phyloP scores from a whole-genome alignment of 208 protist species.

The Leishmania guyanensis region DNA sequence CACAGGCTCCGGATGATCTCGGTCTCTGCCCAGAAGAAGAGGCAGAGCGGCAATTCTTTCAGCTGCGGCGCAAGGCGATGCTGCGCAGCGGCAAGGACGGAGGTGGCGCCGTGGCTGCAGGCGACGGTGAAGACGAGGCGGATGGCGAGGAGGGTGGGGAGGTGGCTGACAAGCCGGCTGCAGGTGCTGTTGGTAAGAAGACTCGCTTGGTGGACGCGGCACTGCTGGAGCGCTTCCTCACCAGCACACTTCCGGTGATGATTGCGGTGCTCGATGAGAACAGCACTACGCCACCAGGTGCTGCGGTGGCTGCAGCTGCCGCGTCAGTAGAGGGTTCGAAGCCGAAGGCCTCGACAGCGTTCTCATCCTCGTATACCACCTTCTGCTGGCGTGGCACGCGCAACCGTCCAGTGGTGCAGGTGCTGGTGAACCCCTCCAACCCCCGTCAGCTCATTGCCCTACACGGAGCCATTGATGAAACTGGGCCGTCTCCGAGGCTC shows the following conservation, averaged over 20 bases:
- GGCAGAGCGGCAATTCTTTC: conserved; percentile 41
- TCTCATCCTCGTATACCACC: conserved; percentile 56
- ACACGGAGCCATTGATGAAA: conserved; percentile 37
- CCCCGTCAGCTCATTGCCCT: conserved; percentile 52
- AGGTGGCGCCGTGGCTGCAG: conserved; percentile 13
- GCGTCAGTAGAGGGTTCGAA: conserved; percentile 9
- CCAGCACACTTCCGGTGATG: conserved; percentile 69
- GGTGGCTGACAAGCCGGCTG: conserved; percentile 1
- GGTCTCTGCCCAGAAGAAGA: conserved; percentile 77
- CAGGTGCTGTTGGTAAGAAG: background rate
- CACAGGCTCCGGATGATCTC: conserved; percentile 72
- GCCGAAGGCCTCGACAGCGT: conserved; percentile 51
- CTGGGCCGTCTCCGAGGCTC: conserved; percentile 42
- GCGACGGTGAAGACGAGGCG: conserved; percentile 1
- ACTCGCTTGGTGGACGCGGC: conserved; percentile 49
- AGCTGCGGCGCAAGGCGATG: conserved; percentile 22
- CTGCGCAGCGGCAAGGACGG: conserved; percentile 13
- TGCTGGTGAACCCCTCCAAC: conserved; percentile 48
- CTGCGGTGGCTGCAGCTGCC: conserved; percentile 7
- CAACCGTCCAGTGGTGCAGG: conserved; percentile 57
- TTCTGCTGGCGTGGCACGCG: conserved; percentile 50
- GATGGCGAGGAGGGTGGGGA: conserved; percentile 4
- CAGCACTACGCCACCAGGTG: conserved; percentile 18
- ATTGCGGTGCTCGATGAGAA: conserved; percentile 74
- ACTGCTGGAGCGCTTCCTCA: conserved; percentile 62